phyloP scores from a whole-genome alignment of 2,329 filamentous ascomycete species.

The Ophiostoma sp. region DNA sequence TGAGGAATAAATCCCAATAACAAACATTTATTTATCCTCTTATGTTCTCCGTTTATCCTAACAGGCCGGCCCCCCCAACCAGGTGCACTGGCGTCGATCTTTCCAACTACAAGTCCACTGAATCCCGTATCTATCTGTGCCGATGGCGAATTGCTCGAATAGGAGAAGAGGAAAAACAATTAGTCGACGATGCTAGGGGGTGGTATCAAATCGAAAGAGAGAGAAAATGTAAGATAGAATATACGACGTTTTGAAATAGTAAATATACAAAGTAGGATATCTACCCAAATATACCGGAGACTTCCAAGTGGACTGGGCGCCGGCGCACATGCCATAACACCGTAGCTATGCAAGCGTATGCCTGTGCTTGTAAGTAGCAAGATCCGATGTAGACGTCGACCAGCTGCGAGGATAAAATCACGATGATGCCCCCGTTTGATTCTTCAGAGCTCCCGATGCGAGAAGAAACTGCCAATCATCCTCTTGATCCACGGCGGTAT shows the following conservation, averaged over 20 bases:
- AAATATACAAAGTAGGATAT: not conserved
- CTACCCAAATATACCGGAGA: not conserved
- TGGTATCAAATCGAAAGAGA: not conserved
- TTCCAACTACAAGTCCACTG: not conserved
- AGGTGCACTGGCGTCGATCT: no score
- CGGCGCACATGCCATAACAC: not conserved
- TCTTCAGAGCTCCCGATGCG: not conserved
- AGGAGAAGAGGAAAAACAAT: slow-evolving; percentile 2
- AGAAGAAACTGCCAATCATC: not conserved
- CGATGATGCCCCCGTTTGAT: slow-evolving; percentile 7
- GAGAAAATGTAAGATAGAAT: not conserved
- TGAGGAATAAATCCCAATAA: not conserved
- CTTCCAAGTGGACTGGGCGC: not conserved
- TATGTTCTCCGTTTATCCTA: no score
- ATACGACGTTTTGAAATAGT: not conserved
- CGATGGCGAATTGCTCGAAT: not conserved
- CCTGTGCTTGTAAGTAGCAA: not conserved
- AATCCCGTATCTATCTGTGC: not conserved
- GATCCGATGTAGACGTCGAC: not conserved
- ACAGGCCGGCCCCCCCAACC: no score
- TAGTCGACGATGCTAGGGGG: slow-evolving; percentile 3
- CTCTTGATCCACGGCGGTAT: not conserved
- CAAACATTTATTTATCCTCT: no score
- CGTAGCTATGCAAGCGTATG: not conserved
- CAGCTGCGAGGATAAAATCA: not conserved